phyloP scores from a whole-genome alignment of 1,284 basidiomycete species.

The Coniferiporia weirii region DNA sequence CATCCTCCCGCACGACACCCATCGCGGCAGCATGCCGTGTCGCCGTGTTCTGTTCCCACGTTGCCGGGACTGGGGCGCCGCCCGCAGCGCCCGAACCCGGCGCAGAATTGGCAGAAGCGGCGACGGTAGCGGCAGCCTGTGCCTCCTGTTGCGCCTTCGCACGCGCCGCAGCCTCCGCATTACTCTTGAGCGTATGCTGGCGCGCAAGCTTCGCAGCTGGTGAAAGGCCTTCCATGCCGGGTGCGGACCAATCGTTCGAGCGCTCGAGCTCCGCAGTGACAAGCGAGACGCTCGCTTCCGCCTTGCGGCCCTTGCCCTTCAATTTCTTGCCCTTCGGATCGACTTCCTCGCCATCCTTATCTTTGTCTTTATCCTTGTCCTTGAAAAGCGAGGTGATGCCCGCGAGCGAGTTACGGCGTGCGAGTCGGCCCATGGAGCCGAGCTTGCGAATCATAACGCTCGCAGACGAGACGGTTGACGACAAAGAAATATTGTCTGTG shows the following conservation, averaged over 20 bases:
- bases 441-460: slow-evolving; percentile 98
- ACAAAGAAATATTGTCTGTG: slow-evolving; percentile 96
- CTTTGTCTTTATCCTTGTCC: slow-evolving; percentile 76
- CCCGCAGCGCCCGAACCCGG: slow-evolving; percentile 25
- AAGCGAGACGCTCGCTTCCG: slow-evolving; percentile 75
- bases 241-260: slow-evolving; percentile 40
- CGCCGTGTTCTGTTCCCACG: slow-evolving; percentile 79
- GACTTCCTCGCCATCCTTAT: slow-evolving; percentile 50
- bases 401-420: slow-evolving; percentile 82
- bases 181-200: slow-evolving; percentile 82
- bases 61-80: slow-evolving; percentile 45
- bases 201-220: slow-evolving; percentile 90
- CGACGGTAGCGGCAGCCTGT: slow-evolving; percentile 37
- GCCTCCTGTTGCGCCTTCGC: slow-evolving; percentile 55
- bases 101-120: slow-evolving; percentile 26
- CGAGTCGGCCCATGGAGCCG: slow-evolving; percentile 89
- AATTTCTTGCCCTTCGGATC: slow-evolving; percentile 26
- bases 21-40: slow-evolving; percentile 27
- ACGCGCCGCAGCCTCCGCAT: slow-evolving; percentile 75
- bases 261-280: slow-evolving; percentile 85
- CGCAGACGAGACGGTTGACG: slow-evolving; percentile 93
- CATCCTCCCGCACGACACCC: slow-evolving; percentile 44
- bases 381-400: slow-evolving; percentile 95
- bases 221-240: slow-evolving; percentile 71
- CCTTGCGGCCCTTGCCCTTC: slow-evolving; percentile 59